Conservation (phyloP, 371 early-diverging fungal species). For the Mortierella sp. region DNA sequence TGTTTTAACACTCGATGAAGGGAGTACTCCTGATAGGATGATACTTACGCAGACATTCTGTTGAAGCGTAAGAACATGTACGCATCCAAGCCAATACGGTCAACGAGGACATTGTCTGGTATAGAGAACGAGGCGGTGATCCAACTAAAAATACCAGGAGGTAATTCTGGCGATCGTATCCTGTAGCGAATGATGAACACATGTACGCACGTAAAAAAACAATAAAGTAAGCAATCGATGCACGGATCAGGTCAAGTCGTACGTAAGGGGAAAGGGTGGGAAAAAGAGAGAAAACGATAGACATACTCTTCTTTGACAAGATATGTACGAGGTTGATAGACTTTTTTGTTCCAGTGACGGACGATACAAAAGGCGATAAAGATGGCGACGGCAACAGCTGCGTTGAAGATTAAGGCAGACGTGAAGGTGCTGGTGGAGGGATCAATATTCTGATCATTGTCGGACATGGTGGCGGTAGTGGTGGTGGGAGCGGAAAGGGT, state of each 20-base stretch:
- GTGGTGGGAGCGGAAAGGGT: neutral
- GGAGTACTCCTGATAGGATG: no score
- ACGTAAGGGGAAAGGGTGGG: neutral
- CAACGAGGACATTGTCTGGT: conserved; percentile 69
- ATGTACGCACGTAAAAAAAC: neutral
- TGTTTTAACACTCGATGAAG: no score
- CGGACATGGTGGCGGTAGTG: neutral
- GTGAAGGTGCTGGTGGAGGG: conserved; percentile 69
- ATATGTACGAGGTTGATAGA: conserved; percentile 81
- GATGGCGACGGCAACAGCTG: conserved; percentile 65
- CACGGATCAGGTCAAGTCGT: neutral
- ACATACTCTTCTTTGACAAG: conserved; percentile 71
- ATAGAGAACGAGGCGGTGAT: conserved; percentile 66
- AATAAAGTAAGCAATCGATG: neutral
- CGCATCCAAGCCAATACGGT: conserved; percentile 78
- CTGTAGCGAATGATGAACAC: conserved; percentile 32
- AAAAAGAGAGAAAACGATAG: neutral
- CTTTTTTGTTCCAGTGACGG: conserved; percentile 69
- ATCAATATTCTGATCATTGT: conserved; percentile 29
- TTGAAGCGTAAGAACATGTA: conserved; percentile 84
- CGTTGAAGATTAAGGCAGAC: conserved; percentile 78
- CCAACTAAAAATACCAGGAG: conserved; percentile 70
- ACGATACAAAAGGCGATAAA: conserved; percentile 71
- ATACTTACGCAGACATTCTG: conserved; percentile 66
- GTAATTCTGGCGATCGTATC: conserved; percentile 69